Base-by-base conservation (phyloP, 2,329 filamentous ascomycete genomes). In the Epichloe festucae region DNA sequence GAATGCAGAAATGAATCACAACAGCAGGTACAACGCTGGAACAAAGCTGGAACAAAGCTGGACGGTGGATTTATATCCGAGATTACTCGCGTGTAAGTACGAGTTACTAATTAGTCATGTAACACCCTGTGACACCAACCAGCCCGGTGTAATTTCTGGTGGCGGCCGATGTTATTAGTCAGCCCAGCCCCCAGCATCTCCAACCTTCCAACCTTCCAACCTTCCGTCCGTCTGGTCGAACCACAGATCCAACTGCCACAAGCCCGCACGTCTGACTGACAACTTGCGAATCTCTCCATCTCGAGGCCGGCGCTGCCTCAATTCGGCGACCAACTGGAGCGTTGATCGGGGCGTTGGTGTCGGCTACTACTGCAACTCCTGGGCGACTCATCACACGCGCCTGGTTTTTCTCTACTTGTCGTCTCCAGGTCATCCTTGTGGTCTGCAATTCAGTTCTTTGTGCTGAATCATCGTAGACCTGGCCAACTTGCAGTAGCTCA, bases 271-370 rank as follows among this genome's bases (percentile, higher is more conserved):
- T 17, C n/a, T 17, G 31, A 36, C 17, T 19, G 21, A n/a, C 38
- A 39, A 35, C 23, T 42, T 49, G 38, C 27, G n/a, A 49, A 42
- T 12, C 41, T 45, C 35, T 34, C 17, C 17, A 27, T 27, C 11
- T 42, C 5, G 15, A 38, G 17, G 12, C 15, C 15, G 23, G 38
- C 46, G 50, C 55, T 51, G 50, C 52, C 36, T 51, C 48, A 5
- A 2, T 23, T 34, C 35, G 14, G 27, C 43, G 19, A 35, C 21
- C 48, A 42, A 52, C 44, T 47, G 52, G 55, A 56, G 54, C 52
- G 54, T 52, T 53, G 46, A 49, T 43, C 52, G 27, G 44, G 19
- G 43, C 17, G 46, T 41, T 50, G 36, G 46, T 43, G 23, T 42
- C 42, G 8, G 39, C 55, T 45, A 5, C 36, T 36, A 4, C 31